Evolutionary conservation across 2,329 filamentous ascomycete species (phyloP).

Genomic region (Claviceps pazoutovae): DNA sequence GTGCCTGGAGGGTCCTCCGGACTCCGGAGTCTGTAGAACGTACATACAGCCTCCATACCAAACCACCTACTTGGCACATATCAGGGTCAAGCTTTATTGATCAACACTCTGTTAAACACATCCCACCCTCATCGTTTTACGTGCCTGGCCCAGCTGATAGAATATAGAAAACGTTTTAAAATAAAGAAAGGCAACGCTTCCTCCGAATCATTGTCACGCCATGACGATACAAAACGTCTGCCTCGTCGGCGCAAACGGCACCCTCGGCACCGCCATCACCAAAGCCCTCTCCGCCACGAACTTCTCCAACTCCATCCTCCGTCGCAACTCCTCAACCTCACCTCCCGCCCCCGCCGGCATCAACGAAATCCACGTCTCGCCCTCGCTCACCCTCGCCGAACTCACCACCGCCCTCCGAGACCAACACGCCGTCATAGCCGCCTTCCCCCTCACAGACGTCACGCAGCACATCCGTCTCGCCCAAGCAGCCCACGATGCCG

Average conservation of each 20-base stretch:
- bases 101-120: background rate
- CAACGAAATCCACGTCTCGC: constrained; percentile 14
- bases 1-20: no score
- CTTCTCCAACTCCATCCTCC: constrained; percentile 41
- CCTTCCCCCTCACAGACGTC: constrained; percentile 27
- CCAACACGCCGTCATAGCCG: constrained; percentile 41
- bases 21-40: constrained; percentile 20
- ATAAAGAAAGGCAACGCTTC: background rate
- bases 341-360: constrained; percentile 10
- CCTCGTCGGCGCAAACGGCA: constrained; percentile 24
- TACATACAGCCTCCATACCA: constrained; percentile 26
- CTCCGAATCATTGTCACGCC: background rate
- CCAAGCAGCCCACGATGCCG: constrained; percentile 43
- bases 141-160: background rate
- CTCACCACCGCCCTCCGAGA: constrained; percentile 35
- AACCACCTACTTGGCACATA: constrained; percentile 23
- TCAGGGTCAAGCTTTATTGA: background rate
- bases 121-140: background rate
- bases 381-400: constrained; percentile 17
- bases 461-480: constrained; percentile 32
- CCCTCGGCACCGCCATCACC: constrained; percentile 25
- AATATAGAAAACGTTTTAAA: background rate
- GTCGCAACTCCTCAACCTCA: constrained; percentile 26
- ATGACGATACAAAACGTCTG: constrained; percentile 17
- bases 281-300: constrained; percentile 20